Evolutionary conservation across 2,329 filamentous ascomycete genomes (phyloP).

Genomic region (Elsinoe perseae): DNA sequence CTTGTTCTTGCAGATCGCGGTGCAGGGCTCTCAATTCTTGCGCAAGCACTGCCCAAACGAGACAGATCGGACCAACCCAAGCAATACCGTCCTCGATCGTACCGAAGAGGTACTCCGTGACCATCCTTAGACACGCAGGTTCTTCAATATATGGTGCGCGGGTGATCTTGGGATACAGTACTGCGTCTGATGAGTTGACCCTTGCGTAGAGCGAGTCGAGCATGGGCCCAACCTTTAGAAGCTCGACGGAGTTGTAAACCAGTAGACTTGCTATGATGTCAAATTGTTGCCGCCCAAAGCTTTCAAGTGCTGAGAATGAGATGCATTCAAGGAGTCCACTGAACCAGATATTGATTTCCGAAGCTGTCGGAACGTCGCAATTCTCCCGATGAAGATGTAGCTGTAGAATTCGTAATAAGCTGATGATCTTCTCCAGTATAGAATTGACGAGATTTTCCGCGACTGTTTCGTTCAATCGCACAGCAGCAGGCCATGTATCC

Average conservation of each 20-base stretch:
- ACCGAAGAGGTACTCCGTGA: conserved; percentile 63
- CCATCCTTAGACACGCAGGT: conserved; percentile 58
- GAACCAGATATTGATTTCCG: conserved; percentile 64
- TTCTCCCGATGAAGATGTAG: conserved; percentile 37
- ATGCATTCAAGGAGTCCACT: conserved; percentile 57
- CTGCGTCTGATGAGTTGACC: not conserved
- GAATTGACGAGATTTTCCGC: conserved; percentile 57
- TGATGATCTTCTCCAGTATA: conserved; percentile 61
- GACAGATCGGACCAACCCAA: conserved; percentile 63
- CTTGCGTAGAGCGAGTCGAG: conserved; percentile 43
- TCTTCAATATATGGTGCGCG: conserved; percentile 58
- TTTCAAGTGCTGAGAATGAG: conserved; percentile 58
- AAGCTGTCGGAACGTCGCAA: conserved; percentile 22
- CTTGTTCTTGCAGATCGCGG: not conserved
- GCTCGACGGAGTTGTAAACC: conserved; percentile 60
- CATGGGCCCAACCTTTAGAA: conserved; percentile 60
- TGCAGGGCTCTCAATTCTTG: conserved; percentile 50
- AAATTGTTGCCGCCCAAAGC: not conserved
- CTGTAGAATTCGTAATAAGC: conserved; percentile 49
- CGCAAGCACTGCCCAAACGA: conserved; percentile 74
- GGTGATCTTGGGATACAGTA: conserved; percentile 24
- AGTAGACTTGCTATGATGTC: conserved; percentile 28
- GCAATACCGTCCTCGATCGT: conserved; percentile 50
- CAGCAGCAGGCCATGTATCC: conserved; percentile 41
- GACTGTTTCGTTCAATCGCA: conserved; percentile 46